Evolutionary conservation across 164 flowering plant genomes (phyloP), one percentile per base, ranked within the genome.

Genomic region (Tetrastigma voinierianum): DNA sequence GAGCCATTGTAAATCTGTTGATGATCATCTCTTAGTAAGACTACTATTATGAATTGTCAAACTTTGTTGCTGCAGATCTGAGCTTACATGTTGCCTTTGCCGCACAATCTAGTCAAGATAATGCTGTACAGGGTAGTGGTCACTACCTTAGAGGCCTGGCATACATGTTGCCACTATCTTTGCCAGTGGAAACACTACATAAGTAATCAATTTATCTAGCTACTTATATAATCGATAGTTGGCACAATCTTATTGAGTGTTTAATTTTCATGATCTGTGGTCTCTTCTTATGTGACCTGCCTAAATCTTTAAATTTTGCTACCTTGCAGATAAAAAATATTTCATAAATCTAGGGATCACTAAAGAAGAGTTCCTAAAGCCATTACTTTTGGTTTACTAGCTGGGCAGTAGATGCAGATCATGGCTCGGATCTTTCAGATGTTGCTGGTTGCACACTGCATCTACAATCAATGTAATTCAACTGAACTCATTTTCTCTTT

Each of bases 371-470:
- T 95, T 95, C 78, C 89, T n/a, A n/a, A 89, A 77, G 92, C 91
- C 6, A 83, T 95, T 21, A 84, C 96, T 20, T n/a, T n/a, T 95
- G 97, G 98, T 86, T 95, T 75, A 92, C 98, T 60, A 95, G 96
- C 78, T 95, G 98, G 98, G 96, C 97, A 16, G 96, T 95, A 52
- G 98, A 95, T 87, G 97, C 90, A 65, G 91, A 89, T 73, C 96
- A 90, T 72, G 79, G 86, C 24, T 83, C 88, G 23, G 85, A 79
- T 66, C 72, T 84, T 66, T 62, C 86, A 56, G 85, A 84, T 56
- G 57, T 71, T 49, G 72, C 67, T 51, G 77, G 75, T 64, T 58
- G 46, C 65, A 73, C 70, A 70, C 55, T 61, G 62, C 70, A 18
- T 67, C 61, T 70, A 23, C 43, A 57, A 16, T 65, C 74, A 13